Base-by-base conservation (phyloP, 306 rosid species). In the Prunus mume region DNA sequence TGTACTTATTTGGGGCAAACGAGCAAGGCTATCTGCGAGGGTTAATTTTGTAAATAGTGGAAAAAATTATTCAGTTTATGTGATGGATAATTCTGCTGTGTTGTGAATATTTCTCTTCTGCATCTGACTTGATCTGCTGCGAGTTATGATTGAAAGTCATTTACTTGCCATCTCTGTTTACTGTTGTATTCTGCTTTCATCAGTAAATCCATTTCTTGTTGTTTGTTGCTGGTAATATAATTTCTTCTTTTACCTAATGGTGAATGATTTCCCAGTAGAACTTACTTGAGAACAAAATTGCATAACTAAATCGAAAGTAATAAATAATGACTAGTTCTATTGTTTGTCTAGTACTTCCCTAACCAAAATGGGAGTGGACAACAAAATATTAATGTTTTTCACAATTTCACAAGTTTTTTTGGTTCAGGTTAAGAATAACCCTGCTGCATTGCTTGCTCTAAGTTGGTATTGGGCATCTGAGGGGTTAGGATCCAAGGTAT, bases 401-500 rank as follows among this genome's bases (percentile, higher is more conserved):
- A 49, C 24, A 19, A 27, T 38, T 38, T 38, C 9, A 38, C 43
- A 38, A 38, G 6, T 6, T 15, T 14, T 76, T 58, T 50, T 68
- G 73, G 30, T 80, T 79, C 89, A 90, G 97, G 52, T 93, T 65
- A 85, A 79, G 87, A 77, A 85, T 83, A 93, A 93, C 78, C 99
- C 99, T 58, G 99, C 99, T 13, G 99, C 97, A 15, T 75, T 95
- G 78, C 96, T 95, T 76, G 97, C 99, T 70, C 77, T 95, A 83
- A 85, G 91, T 83, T 95, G 99, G 99, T 92, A 89, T 80, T 95
- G 99, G 97, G 97, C 97, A 78, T 84, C 96, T 71, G 99, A 95
- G 78, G 99, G 97, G 34, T 76, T 91, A 72, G 99, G 99, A 80
- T 88, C 97, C 60, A 95, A 95, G 99, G 99, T 95, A 80, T 73